A percentile compares a stretch with the other conserved stretches of the same genome.
phyloP scores from a whole-genome alignment of 345 rosid genomes.

The Arabidopsis suecica region DNA sequence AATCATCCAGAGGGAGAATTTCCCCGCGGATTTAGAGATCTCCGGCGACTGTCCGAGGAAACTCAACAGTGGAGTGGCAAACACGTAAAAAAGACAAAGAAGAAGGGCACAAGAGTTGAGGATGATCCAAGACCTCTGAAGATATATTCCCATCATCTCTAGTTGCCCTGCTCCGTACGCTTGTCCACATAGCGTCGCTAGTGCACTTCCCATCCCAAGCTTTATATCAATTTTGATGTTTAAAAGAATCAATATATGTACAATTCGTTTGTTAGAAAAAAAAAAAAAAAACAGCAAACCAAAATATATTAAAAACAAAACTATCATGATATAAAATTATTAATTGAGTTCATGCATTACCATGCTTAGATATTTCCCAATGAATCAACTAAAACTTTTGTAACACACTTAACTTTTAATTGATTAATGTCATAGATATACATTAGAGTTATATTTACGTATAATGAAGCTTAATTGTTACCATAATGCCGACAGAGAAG shows the following conservation, averaged over 20 bases:
- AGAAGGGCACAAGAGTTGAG: constrained; percentile 52
- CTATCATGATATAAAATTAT: no score
- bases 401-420: no score
- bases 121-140: constrained; percentile 81
- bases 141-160: constrained; percentile 76
- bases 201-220: constrained; percentile 89
- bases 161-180: constrained; percentile 74
- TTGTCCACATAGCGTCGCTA: constrained; percentile 85
- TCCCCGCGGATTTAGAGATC: constrained; percentile 66
- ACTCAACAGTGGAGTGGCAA: constrained; percentile 51
- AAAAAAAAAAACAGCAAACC: no score
- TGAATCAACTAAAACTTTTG: no score
- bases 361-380: no score
- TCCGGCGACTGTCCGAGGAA: constrained; percentile 63
- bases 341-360: no score
- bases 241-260: no score
- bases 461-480: constrained; percentile 25
- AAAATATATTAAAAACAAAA: no score
- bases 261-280: no score
- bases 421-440: no score
- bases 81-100: constrained; percentile 56
- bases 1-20: constrained; percentile 68
- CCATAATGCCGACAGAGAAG: constrained; percentile 75
- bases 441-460: no score
- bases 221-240: constrained; percentile 33